phyloP scores from a whole-genome alignment of 2,329 filamentous ascomycete species.

The Diaporthe humulicola region DNA sequence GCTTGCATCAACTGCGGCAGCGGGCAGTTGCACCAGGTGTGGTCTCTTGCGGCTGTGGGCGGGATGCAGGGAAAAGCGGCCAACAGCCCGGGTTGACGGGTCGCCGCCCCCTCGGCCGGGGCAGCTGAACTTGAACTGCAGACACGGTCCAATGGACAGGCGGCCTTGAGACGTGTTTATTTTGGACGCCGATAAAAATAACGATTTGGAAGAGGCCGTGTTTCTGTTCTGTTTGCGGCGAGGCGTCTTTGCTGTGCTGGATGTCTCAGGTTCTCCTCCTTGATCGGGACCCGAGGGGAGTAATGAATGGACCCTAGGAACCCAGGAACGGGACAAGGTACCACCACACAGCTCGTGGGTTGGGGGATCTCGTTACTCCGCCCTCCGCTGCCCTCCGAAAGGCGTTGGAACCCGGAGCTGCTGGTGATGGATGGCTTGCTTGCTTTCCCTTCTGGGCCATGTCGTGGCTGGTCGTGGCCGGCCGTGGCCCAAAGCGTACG shows the following conservation, averaged over 20 bases:
- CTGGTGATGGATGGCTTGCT: background rate
- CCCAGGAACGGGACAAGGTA: background rate
- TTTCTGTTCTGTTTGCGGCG: constrained; percentile 29
- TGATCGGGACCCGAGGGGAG: constrained; percentile 22
- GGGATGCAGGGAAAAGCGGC: background rate
- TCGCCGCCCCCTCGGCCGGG: constrained; percentile 13
- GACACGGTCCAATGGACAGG: constrained; percentile 4
- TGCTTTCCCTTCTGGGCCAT: constrained; percentile 9
- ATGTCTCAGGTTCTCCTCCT: constrained; percentile 28
- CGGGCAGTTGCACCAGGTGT: background rate
- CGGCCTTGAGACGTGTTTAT: constrained; percentile 6
- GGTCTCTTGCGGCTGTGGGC: constrained; percentile 8
- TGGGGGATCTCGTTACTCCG: constrained; percentile 26
- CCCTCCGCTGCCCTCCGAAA: background rate
- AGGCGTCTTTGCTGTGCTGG: constrained; percentile 26
- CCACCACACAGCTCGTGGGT: background rate
- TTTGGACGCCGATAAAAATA: constrained; percentile 29
- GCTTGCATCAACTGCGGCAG: background rate
- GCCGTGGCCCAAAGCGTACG: constrained; percentile 16
- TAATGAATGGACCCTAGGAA: background rate
- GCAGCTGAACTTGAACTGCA: background rate
- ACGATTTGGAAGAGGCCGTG: constrained; percentile 25
- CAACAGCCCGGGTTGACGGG: constrained; percentile 19
- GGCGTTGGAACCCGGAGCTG: background rate
- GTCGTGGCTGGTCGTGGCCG: background rate